Evolutionary conservation across 2,329 filamentous ascomycete species (phyloP), one percentile per base, ranked within the genome.

Genomic region (Fusarium dimerum): DNA sequence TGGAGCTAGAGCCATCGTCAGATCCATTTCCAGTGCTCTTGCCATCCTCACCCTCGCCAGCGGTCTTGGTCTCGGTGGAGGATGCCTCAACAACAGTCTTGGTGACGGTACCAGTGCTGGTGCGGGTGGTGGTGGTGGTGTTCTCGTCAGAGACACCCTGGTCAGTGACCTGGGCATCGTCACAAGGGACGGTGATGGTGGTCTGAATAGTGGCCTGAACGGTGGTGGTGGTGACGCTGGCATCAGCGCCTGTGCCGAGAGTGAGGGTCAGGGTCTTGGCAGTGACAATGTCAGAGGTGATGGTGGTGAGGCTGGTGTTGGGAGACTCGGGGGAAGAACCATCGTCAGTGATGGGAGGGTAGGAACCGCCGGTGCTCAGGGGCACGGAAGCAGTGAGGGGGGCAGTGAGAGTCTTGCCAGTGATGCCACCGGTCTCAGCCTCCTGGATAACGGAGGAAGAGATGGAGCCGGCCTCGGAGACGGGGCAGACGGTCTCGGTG

Each of bases 401-500:
- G 30, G 64, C 54, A 39, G 57, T 59, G n/a, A 65, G 43, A 67
- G 61, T 66, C 51, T 56, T 57, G 60, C 74, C 76, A 52, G 66
- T 68, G 56, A 73, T 67, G 45, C 66, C 62, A 57, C 68, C 72
- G 52, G 72, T 66, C 47, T 69, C 62, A 52, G 72, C 68, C 52
- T 68, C 52, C 8, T 61, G 59, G 41, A 77, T 64, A 58, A 77
- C 51, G 34, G 73, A 69, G 32, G 73, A 71, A 26, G 74, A 73
- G 68, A 77, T 73, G 54, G 66, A 66, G 45, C 62, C 63, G 30
- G 71, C 74, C 43, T 75, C 73, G 30, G 70, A 57, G 53, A 78
- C 71, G 56, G 78, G 77, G 72, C 78, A 79, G 60, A 79, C 69
- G 34, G 69, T 73, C 55, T 69, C 70, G 54, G 72, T 73, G 58